Evolutionary conservation across 1,284 basidiomycete species (phyloP).

Genomic region (Ceratobasidium papillatum): DNA sequence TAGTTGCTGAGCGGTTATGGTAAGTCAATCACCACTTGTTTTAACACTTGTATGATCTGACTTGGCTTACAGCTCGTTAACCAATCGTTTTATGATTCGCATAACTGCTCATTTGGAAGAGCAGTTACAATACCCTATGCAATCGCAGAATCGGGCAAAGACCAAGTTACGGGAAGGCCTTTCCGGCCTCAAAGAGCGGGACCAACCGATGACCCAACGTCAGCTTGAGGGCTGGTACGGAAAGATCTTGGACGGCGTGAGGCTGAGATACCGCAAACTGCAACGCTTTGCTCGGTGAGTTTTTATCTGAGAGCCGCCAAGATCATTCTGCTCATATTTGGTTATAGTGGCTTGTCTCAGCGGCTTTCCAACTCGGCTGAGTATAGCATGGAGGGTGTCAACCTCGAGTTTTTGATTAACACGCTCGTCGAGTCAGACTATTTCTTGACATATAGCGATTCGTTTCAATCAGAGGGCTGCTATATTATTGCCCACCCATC

Average conservation of each 20-base stretch:
- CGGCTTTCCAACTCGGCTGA: slow-evolving; percentile 97
- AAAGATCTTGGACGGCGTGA: slow-evolving; percentile 93
- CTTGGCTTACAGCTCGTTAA: slow-evolving; percentile 69
- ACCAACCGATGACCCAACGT: slow-evolving; percentile 80
- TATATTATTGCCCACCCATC: slow-evolving; percentile 90
- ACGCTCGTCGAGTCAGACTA: slow-evolving; percentile 88
- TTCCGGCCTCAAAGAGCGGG: slow-evolving; percentile 24
- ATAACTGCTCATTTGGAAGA: slow-evolving; percentile 94
- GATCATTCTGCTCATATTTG: not conserved
- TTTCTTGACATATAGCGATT: slow-evolving; percentile 92
- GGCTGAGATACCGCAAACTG: slow-evolving; percentile 91
- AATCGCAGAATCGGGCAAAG: slow-evolving; percentile 27
- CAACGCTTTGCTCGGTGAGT: slow-evolving; percentile 88
- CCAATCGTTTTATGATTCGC: slow-evolving; percentile 88
- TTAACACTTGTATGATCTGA: not conserved
- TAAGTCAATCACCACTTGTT: slow-evolving; percentile 52
- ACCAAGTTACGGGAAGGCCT: slow-evolving; percentile 21
- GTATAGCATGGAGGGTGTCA: slow-evolving; percentile 84
- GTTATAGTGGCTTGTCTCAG: slow-evolving; percentile 73
- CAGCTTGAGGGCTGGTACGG: slow-evolving; percentile 82
- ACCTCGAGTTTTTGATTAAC: slow-evolving; percentile 83
- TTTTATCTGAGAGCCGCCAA: not conserved
- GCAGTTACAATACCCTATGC: slow-evolving; percentile 82
- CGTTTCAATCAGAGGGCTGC: slow-evolving; percentile 90
- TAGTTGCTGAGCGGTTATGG: slow-evolving; percentile 96